Percentiles rank a stretch among this genome's conserved stretches.
Conservation (phyloP, 805 yeast genomes). For the Nakazawaea molendinolei region DNA sequence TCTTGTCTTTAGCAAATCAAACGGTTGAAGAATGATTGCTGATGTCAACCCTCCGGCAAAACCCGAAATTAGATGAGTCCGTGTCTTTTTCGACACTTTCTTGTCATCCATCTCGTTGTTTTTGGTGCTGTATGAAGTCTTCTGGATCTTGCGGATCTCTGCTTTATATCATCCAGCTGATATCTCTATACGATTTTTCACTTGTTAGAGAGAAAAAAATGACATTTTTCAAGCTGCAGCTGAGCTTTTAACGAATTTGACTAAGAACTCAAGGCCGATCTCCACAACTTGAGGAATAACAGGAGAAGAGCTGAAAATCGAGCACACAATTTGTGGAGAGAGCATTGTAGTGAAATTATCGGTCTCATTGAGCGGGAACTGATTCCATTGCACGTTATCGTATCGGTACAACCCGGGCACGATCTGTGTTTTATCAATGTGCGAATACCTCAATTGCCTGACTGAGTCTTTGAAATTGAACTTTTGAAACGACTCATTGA, state of each 20-base stretch:
- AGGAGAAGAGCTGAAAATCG: not conserved
- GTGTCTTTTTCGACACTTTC: conserved; percentile 4
- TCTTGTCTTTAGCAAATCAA: conserved; percentile 83
- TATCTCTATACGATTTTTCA: too few species aligned
- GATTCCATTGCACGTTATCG: conserved; percentile 1
- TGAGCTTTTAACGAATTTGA: conserved; percentile 3
- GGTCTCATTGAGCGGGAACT: not conserved
- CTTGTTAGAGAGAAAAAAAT: too few species aligned
- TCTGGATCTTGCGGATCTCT: too few species aligned
- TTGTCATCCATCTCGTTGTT: conserved; percentile 11
- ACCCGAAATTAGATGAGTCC: conserved; percentile 68
- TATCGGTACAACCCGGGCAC: not conserved
- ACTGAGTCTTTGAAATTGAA: conserved; percentile 5
- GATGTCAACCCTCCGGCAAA: conserved; percentile 81
- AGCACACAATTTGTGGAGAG: conserved; percentile 3
- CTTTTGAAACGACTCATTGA: conserved; percentile 8
- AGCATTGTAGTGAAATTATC: conserved; percentile 2
- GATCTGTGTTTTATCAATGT: too few species aligned
- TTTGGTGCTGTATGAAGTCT: conserved; percentile 9
- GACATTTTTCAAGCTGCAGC: too few species aligned
- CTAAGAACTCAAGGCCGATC: not conserved
- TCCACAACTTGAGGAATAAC: conserved; percentile 1
- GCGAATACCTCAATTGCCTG: not conserved
- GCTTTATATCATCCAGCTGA: too few species aligned
- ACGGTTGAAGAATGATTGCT: conserved; percentile 76